These are phyloP conservation scores for Abrus pulchellus DNA, from an alignment of 306 rosid species.

Conservation along the genomic window DNA sequence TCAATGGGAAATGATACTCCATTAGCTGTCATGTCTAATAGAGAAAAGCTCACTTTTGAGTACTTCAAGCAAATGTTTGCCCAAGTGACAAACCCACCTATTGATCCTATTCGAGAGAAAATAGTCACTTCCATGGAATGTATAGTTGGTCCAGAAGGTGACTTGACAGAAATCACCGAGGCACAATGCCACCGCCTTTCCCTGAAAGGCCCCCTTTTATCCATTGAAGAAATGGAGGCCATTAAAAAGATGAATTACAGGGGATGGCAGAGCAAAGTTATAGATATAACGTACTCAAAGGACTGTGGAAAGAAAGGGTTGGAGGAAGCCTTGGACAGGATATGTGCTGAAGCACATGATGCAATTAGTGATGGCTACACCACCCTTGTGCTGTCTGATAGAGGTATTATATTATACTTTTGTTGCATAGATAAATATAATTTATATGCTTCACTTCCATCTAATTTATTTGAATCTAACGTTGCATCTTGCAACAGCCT, in stretches of 20 bases:
- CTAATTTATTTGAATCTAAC: slow-evolving; percentile 33
- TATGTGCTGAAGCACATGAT: slow-evolving; percentile 82
- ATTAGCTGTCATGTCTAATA: slow-evolving; percentile 91
- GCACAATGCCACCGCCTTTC: slow-evolving; percentile 96
- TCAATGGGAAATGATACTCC: slow-evolving; percentile 99
- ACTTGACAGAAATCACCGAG: slow-evolving; percentile 88
- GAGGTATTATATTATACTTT: slow-evolving; percentile 65
- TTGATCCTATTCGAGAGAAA: slow-evolving; percentile 97
- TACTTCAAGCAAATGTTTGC: slow-evolving; percentile 99
- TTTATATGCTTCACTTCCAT: background rate
- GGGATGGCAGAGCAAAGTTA: slow-evolving; percentile 94
- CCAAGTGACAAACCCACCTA: slow-evolving; percentile 99
- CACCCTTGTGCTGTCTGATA: slow-evolving; percentile 88
- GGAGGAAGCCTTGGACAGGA: slow-evolving; percentile 87
- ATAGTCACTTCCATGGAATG: slow-evolving; percentile 96
- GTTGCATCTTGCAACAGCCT: slow-evolving; percentile 59
- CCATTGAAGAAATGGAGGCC: slow-evolving; percentile 83
- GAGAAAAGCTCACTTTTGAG: slow-evolving; percentile 93
- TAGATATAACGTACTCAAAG: slow-evolving; percentile 89
- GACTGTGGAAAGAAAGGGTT: slow-evolving; percentile 78
- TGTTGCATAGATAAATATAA: background rate
- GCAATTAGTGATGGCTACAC: slow-evolving; percentile 91
- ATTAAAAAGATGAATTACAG: slow-evolving; percentile 83
- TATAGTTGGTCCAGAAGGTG: slow-evolving; percentile 99
- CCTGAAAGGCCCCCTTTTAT: slow-evolving; percentile 84